Percentiles rank a stretch among this genome's conserved stretches.
phyloP scores from a whole-genome alignment of 805 yeast species.

The Kodamaea lidongshanica region DNA sequence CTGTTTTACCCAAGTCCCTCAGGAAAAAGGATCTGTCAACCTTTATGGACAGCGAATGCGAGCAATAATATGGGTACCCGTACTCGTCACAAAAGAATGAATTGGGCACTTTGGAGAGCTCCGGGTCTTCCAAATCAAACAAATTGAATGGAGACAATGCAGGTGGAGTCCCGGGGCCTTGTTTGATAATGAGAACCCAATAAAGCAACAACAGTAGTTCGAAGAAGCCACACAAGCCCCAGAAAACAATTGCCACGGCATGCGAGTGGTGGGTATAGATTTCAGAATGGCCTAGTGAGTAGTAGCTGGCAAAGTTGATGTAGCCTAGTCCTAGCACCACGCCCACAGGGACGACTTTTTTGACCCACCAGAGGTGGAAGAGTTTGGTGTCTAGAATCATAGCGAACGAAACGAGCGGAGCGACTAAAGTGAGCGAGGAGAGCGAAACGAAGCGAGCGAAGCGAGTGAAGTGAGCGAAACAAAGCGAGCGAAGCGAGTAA shows the following conservation, averaged over 20 bases:
- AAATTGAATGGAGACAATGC: conserved; percentile 30
- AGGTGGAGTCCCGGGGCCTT: conserved; percentile 57
- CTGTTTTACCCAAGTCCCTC: conserved; percentile 46
- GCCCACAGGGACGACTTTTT: conserved; percentile 21
- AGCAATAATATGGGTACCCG: conserved; percentile 77
- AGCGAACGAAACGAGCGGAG: too few species aligned
- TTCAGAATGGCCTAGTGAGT: conserved; percentile 39
- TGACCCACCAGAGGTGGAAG: conserved; percentile 11
- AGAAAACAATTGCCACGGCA: conserved; percentile 30
- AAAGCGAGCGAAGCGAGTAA: too few species aligned
- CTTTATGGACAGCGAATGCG: conserved; percentile 59
- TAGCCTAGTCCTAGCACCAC: conserved; percentile 32
- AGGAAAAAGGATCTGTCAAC: conserved; percentile 70
- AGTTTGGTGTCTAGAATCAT: conserved; percentile 10
- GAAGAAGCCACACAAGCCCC: conserved; percentile 26
- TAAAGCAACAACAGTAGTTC: conserved; percentile 18
- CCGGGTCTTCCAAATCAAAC: conserved; percentile 12
- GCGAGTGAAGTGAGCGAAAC: too few species aligned
- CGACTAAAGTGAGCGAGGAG: background rate
- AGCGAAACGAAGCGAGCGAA: too few species aligned
- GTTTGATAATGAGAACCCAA: conserved; percentile 41
- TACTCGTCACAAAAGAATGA: conserved; percentile 60
- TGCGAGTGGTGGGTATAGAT: conserved; percentile 24
- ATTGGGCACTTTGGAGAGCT: conserved; percentile 42
- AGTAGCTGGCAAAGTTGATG: conserved; percentile 38